Percentiles rank a stretch among this genome's conserved stretches.
Conservation (phyloP, 306 rosid species). For the Pachyrhizus erosus region DNA sequence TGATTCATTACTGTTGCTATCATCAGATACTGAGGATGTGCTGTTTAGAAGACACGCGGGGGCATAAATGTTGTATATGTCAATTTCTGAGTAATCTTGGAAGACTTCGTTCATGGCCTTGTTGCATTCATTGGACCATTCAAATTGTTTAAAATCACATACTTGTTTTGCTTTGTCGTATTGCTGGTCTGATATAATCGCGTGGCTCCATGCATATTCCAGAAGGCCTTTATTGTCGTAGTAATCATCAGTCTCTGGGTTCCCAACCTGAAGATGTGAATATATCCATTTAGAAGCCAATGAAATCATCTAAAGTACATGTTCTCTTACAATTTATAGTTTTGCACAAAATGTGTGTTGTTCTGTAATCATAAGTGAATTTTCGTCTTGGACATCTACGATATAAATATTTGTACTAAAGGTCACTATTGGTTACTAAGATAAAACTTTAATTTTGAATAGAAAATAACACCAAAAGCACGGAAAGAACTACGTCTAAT, state of each 20-base stretch:
- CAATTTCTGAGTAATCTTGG: constrained; percentile 55
- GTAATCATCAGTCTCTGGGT: constrained; percentile 59
- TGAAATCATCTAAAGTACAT: background rate
- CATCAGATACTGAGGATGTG: constrained; percentile 40
- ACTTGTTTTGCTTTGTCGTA: constrained; percentile 56
- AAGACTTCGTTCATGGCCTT: constrained; percentile 49
- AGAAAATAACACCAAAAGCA: background rate
- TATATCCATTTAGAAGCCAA: background rate
- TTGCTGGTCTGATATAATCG: constrained; percentile 59
- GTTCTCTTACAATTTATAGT: background rate
- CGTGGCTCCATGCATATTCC: constrained; percentile 74
- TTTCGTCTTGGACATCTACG: background rate
- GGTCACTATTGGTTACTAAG: background rate
- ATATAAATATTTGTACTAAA: background rate
- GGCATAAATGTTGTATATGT: constrained; percentile 66
- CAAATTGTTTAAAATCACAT: constrained; percentile 53
- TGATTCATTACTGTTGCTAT: constrained; percentile 23
- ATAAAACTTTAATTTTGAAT: background rate
- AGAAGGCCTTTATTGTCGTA: constrained; percentile 55
- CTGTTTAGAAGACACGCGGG: constrained; percentile 48
- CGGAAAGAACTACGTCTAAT: background rate
- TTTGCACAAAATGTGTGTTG: background rate
- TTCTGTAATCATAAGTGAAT: background rate
- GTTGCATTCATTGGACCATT: constrained; percentile 60
- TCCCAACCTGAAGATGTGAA: constrained; percentile 51